These are phyloP conservation scores for Ophiocordyceps camponoti-saundersi DNA, from an alignment of 2,329 filamentous ascomycete species.

Conservation along the genomic window DNA sequence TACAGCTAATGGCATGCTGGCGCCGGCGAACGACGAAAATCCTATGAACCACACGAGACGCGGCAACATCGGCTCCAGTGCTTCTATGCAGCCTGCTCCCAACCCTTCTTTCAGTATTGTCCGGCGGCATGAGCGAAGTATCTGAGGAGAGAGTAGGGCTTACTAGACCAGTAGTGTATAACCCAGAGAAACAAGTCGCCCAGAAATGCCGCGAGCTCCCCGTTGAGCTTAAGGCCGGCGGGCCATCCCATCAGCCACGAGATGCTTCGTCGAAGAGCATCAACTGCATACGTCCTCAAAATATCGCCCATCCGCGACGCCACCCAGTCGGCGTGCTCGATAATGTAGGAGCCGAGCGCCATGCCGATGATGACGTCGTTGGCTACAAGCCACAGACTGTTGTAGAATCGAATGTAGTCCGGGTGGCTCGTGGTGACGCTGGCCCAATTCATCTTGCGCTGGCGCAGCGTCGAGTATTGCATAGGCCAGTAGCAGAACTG, in stretches of 20 bases:
- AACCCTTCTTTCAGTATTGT: not conserved
- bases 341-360: constrained; percentile 87
- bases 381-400: constrained; percentile 93
- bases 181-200: constrained; percentile 96
- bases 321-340: constrained; percentile 80
- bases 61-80: constrained; percentile 66
- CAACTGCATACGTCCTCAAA: constrained; percentile 68
- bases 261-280: constrained; percentile 76
- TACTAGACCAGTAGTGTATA: constrained; percentile 92
- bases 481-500: constrained; percentile 99
- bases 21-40: constrained; percentile 85
- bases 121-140: not conserved
- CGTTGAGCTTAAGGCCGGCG: constrained; percentile 87
- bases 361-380: constrained; percentile 99
- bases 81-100: constrained; percentile 51
- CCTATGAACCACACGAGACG: constrained; percentile 83
- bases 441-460: constrained; percentile 81
- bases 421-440: constrained; percentile 91
- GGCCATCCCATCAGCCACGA: constrained; percentile 94
- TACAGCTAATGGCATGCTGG: constrained; percentile 90
- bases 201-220: constrained; percentile 80
- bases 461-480: constrained; percentile 83
- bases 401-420: constrained; percentile 98
- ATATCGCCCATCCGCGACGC: constrained; percentile 62
- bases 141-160: constrained; percentile 8